Evolutionary conservation across 2,329 filamentous ascomycete species (phyloP).

Genomic region (Fusarium fujikuroi): DNA sequence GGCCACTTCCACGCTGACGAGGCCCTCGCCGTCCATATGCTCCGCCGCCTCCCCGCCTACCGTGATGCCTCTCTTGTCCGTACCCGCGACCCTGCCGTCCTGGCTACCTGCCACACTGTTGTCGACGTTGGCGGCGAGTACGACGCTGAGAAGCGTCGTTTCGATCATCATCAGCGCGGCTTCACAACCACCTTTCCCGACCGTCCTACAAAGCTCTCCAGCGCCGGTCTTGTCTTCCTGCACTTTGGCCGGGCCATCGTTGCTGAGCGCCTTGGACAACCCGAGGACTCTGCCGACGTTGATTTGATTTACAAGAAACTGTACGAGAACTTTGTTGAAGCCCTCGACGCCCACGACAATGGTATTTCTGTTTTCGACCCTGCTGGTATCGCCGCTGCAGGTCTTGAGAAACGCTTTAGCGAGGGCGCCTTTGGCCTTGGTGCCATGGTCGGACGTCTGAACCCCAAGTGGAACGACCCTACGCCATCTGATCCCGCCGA

Average conservation of each 20-base stretch:
- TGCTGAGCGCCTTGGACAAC: slow-evolving; percentile 62
- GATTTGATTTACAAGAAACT: slow-evolving; percentile 85
- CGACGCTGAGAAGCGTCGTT: slow-evolving; percentile 78
- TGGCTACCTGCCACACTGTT: slow-evolving; percentile 89
- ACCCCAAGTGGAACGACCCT: slow-evolving; percentile 82
- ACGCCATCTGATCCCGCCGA: slow-evolving; percentile 59
- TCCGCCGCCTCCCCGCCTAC: slow-evolving; percentile 88
- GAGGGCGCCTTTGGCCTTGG: slow-evolving; percentile 86
- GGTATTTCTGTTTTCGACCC: slow-evolving; percentile 87
- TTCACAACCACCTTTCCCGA: slow-evolving; percentile 88
- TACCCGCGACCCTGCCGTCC: slow-evolving; percentile 82
- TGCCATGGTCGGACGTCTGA: slow-evolving; percentile 82
- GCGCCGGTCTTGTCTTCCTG: slow-evolving; percentile 93
- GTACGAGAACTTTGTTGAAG: slow-evolving; percentile 93
- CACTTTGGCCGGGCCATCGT: slow-evolving; percentile 93
- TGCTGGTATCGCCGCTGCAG: slow-evolving; percentile 72
- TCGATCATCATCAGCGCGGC: slow-evolving; percentile 96
- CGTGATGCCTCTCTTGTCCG: slow-evolving; percentile 78
- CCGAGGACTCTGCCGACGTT: slow-evolving; percentile 73
- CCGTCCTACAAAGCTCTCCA: slow-evolving; percentile 88
- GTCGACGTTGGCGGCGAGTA: slow-evolving; percentile 99
- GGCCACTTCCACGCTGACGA: slow-evolving; percentile 99
- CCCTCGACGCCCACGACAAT: slow-evolving; percentile 97
- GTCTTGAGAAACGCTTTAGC: slow-evolving; percentile 83
- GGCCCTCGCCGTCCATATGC: slow-evolving; percentile 94